phyloP scores from a whole-genome alignment of 169 alveolate species.

The Plasmodium reichenowi region DNA sequence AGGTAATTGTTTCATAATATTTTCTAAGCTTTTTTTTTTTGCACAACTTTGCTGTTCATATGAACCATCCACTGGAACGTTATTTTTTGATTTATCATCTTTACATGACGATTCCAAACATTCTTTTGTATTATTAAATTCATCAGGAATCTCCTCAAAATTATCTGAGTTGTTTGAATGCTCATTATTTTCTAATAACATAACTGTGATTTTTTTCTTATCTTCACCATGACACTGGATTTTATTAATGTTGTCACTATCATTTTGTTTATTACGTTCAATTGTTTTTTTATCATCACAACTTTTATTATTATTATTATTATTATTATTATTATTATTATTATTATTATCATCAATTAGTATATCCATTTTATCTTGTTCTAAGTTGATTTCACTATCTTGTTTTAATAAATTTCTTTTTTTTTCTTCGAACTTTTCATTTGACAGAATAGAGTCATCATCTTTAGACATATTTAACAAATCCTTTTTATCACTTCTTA shows the following conservation, averaged over 20 bases:
- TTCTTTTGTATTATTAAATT: no score
- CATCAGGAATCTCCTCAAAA: background rate
- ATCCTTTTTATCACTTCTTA: background rate
- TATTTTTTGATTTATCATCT: no score
- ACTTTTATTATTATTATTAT: no score
- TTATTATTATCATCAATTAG: no score
- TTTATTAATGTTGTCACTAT: background rate
- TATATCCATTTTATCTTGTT: no score
- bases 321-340: no score
- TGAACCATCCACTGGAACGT: no score
- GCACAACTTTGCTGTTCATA: background rate
- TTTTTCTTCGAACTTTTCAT: background rate
- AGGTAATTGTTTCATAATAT: background rate
- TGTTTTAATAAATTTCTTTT: background rate
- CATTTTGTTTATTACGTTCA: background rate
- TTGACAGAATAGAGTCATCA: background rate
- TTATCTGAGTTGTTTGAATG: background rate
- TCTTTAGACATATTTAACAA: background rate
- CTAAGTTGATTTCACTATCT: no score
- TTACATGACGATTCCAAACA: no score
- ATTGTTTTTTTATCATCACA: no score
- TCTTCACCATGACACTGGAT: background rate
- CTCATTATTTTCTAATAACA: background rate
- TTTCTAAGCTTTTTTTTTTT: background rate
- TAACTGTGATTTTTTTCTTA: background rate